Conservation (phyloP, 2,329 filamentous ascomycete species). For the Thermoascus crustaceus region DNA sequence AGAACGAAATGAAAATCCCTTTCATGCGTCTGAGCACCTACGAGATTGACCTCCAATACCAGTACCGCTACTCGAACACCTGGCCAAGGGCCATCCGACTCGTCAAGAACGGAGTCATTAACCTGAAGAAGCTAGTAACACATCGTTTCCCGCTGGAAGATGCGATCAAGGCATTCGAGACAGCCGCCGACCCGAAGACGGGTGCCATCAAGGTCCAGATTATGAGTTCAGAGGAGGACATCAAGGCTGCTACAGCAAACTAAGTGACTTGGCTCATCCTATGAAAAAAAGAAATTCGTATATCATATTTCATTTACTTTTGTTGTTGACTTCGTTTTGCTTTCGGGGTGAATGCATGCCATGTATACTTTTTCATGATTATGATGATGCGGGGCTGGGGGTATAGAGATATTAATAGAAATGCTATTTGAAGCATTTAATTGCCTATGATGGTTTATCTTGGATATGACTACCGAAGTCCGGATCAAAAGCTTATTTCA, state of each 20-base stretch:
- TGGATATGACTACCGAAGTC: too few relatives aligned
- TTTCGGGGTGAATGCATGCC: too few relatives aligned
- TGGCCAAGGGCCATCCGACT: slow-evolving; percentile 91
- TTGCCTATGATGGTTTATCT: too few relatives aligned
- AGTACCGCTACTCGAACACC: slow-evolving; percentile 93
- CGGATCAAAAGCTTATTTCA: too few relatives aligned
- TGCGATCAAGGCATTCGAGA: slow-evolving; percentile 81
- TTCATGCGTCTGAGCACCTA: slow-evolving; percentile 89
- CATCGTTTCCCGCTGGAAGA: slow-evolving; percentile 82
- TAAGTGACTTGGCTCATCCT: too few relatives aligned
- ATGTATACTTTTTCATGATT: too few relatives aligned
- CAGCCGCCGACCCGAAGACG: slow-evolving; percentile 76
- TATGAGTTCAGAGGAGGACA: slow-evolving; percentile 40
- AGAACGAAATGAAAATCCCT: slow-evolving; percentile 89
- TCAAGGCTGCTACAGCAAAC: slow-evolving; percentile 26
- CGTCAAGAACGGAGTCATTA: slow-evolving; percentile 73
- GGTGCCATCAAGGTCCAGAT: slow-evolving; percentile 98
- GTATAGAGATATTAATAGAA: too few relatives aligned
- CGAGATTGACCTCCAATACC: slow-evolving; percentile 91
- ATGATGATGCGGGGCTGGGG: too few relatives aligned
- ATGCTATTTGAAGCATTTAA: too few relatives aligned
- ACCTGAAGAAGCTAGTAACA: slow-evolving; percentile 74
- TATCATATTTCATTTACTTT: too few relatives aligned
- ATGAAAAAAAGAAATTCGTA: too few relatives aligned
- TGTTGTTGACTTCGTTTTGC: too few relatives aligned